Evolutionary conservation across 306 rosid genomes (phyloP).

Genomic region (Malus orientalis): DNA sequence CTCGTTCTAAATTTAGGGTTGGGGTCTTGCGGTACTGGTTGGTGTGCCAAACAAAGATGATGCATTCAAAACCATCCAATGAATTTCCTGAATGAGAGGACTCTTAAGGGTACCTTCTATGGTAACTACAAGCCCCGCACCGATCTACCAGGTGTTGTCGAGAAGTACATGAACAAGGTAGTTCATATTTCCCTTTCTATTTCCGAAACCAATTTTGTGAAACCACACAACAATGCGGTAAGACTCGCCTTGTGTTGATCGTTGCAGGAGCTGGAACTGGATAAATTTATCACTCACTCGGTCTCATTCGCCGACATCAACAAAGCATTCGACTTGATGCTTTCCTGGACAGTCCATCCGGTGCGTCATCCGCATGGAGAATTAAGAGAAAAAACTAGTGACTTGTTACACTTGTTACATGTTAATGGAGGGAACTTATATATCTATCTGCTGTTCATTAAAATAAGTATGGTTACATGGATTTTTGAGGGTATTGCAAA

Average conservation of each 20-base stretch:
- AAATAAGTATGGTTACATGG: background rate
- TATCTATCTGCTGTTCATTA: background rate
- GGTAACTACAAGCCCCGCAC: constrained; percentile 86
- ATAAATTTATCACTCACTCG: constrained; percentile 69
- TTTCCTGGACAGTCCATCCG: constrained; percentile 61
- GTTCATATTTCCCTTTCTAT: background rate
- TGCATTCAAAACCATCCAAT: constrained; percentile 66
- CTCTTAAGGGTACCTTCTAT: constrained; percentile 83
- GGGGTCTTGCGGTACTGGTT: constrained; percentile 93
- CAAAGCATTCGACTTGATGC: constrained; percentile 73
- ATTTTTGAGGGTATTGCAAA: background rate
- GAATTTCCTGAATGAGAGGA: constrained; percentile 71
- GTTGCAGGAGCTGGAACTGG: constrained; percentile 64
- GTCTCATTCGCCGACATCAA: constrained; percentile 59
- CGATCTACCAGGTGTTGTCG: constrained; percentile 71
- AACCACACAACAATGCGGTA: background rate
- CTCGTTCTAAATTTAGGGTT: constrained; percentile 41
- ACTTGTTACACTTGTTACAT: background rate
- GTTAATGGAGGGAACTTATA: background rate
- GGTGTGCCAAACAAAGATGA: constrained; percentile 87
- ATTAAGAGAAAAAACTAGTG: constrained; percentile 4
- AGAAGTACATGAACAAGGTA: constrained; percentile 61
- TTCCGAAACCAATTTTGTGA: background rate
- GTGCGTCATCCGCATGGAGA: constrained; percentile 51
- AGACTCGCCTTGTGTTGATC: background rate